Conservation (phyloP, 140 eudicot genomes). For the Oenanthe javanica region DNA sequence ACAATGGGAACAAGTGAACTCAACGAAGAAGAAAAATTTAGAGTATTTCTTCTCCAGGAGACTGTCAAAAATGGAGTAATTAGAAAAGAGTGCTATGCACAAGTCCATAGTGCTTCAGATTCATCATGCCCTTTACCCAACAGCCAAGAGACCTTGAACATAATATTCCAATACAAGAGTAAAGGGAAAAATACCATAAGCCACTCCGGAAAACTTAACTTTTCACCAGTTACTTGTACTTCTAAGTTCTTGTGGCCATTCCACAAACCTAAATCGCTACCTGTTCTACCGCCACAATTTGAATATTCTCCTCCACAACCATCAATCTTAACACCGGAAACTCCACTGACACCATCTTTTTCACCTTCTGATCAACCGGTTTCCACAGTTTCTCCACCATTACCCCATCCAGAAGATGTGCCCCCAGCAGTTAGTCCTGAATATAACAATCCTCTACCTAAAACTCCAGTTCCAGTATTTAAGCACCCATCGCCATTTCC, state of each 20-base stretch:
- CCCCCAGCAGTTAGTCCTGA: conserved; percentile 2
- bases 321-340: background rate
- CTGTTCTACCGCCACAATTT: background rate
- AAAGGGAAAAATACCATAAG: conserved; percentile 14
- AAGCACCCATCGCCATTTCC: background rate
- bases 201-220: conserved; percentile 9
- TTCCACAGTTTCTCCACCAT: conserved; percentile 7
- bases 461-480: conserved; percentile 1
- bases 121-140: conserved; percentile 24
- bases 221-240: conserved; percentile 28
- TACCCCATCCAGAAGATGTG: background rate
- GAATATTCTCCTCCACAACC: background rate
- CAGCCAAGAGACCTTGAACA: conserved; percentile 11
- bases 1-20: conserved; percentile 18
- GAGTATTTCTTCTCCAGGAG: conserved; percentile 19
- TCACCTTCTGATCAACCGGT: background rate
- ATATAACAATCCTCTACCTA: background rate
- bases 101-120: conserved; percentile 23
- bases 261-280: background rate
- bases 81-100: conserved; percentile 25
- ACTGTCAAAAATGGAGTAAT: conserved; percentile 12
- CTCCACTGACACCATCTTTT: background rate
- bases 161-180: conserved; percentile 8
- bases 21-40: conserved; percentile 24
- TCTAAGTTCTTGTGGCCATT: conserved; percentile 28